Evolutionary conservation across 176 grass and related monocot species (phyloP), one percentile per base, ranked within the genome.

Genomic region (Dendrocalamus sinicus): DNA sequence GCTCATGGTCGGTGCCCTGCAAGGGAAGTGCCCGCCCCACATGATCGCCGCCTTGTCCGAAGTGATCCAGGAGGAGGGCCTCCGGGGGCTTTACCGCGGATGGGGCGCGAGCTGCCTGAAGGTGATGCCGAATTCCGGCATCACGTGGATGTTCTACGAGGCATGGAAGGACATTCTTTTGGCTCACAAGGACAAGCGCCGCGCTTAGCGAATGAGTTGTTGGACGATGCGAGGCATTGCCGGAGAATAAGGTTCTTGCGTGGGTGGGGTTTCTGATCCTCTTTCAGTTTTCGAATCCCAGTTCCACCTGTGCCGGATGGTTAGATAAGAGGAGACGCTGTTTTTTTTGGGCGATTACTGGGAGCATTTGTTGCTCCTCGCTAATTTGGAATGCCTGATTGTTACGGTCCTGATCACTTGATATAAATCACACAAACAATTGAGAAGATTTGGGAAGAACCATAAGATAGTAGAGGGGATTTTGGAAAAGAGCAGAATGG

Each of bases 81-180:
- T 91, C 20, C 22, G 37, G 23, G 95, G 95, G 2, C 58, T 97
- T 11, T 97, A 97, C 84, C 85, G 95, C 40, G 95, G 95, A 9
- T 97, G 95, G 95, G 86, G 95, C 0, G 95, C 95, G 16, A 97
- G 92, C 80, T 97, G 90, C 86, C 87, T 97, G 40, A 97, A 97
- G 82, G 95, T 97, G 70, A 94, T 94, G 95, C 95, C 95, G 8
- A 86, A 85, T 13, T 97, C 95, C 2, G 95, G 95, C 62, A 97
- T 97, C 86, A 97, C 90, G 58, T 97, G 95, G 95, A 92, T 97
- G 92, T 91, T 97, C 75, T 97, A 97, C n/a, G 95, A 97, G 86
- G 86, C 92, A 51, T 97, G 95, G 92, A 97, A 97, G 86, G 95
- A 97, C 48, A 81, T 97, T 71, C 90, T 94, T 45, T 70, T 94